Evolutionary conservation across 176 grass and related monocot species (phyloP).

Genomic region (Lolium perenne): DNA sequence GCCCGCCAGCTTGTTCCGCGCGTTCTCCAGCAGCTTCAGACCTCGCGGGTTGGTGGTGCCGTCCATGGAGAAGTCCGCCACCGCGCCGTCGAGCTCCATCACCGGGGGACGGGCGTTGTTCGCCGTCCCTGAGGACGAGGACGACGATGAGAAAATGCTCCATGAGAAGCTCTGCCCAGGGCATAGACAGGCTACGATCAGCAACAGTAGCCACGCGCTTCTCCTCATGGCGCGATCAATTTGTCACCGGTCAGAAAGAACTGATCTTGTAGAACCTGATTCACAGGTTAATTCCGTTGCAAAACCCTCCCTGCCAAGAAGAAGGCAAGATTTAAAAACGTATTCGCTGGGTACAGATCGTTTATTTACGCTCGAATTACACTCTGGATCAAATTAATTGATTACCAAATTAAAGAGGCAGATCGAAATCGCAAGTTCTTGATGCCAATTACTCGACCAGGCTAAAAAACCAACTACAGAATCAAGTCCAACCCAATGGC

Average conservation of each 20-base stretch:
- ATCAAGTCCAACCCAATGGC: neutral
- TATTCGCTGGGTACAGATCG: neutral
- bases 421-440: neutral
- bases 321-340: slow-evolving; percentile 30
- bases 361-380: neutral
- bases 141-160: slow-evolving; percentile 44
- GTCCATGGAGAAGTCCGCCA: slow-evolving; percentile 62
- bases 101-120: neutral
- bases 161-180: slow-evolving; percentile 36
- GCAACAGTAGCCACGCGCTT: neutral
- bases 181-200: slow-evolving; percentile 35
- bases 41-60: slow-evolving; percentile 44
- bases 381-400: neutral
- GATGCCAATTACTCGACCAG: neutral
- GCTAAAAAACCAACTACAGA: neutral
- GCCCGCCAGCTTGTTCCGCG: slow-evolving; percentile 56
- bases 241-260: neutral
- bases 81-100: slow-evolving; percentile 37
- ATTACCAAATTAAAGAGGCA: neutral
- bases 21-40: slow-evolving; percentile 78
- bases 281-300: slow-evolving; percentile 19
- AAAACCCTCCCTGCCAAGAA: slow-evolving; percentile 29
- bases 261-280: neutral
- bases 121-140: neutral
- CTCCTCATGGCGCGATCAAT: slow-evolving; percentile 29